phyloP scores from a whole-genome alignment of 2,329 filamentous ascomycete genomes.

The Diplodia sapinea region DNA sequence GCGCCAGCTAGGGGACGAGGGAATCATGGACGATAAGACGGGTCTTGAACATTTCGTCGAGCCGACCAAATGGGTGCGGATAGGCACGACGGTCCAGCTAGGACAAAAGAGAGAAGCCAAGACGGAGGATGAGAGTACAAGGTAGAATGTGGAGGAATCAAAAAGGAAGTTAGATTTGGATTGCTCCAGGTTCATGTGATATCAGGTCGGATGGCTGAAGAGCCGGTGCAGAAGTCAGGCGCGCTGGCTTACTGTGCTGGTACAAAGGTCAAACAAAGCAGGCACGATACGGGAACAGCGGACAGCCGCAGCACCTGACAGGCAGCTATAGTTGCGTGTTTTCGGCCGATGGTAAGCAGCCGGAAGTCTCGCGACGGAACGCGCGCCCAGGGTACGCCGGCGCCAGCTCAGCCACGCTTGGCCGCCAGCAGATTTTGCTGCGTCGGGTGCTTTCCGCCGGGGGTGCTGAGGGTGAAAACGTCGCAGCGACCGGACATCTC shows the following conservation, averaged over 20 bases:
- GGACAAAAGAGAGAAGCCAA: slow-evolving; percentile 1
- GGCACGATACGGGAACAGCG: not conserved
- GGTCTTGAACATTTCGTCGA: slow-evolving; percentile 48
- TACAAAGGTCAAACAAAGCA: not conserved
- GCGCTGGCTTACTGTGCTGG: not conserved
- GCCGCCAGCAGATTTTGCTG: not conserved
- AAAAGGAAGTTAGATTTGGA: not conserved
- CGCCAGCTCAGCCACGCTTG: slow-evolving; percentile 20
- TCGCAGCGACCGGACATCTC: not conserved
- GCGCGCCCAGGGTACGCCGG: slow-evolving; percentile 9
- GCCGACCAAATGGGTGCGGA: slow-evolving; percentile 20
- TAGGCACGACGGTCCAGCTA: slow-evolving; percentile 7
- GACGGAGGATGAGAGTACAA: slow-evolving; percentile 5
- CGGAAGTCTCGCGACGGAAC: slow-evolving; percentile 24
- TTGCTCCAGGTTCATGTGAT: too few species aligned
- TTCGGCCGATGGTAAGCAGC: slow-evolving; percentile 3
- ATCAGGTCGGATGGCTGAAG: too few species aligned
- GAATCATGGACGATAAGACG: slow-evolving; percentile 41
- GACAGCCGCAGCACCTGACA: not conserved
- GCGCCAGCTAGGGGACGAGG: slow-evolving; percentile 44
- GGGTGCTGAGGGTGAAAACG: not conserved
- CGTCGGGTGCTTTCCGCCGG: not conserved
- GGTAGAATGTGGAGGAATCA: not conserved
- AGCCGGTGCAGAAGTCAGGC: too few species aligned
- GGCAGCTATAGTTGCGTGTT: not conserved